Evolutionary conservation across 2,329 filamentous ascomycete species (phyloP).

Genomic region (Emericellopsis cladophorae): DNA sequence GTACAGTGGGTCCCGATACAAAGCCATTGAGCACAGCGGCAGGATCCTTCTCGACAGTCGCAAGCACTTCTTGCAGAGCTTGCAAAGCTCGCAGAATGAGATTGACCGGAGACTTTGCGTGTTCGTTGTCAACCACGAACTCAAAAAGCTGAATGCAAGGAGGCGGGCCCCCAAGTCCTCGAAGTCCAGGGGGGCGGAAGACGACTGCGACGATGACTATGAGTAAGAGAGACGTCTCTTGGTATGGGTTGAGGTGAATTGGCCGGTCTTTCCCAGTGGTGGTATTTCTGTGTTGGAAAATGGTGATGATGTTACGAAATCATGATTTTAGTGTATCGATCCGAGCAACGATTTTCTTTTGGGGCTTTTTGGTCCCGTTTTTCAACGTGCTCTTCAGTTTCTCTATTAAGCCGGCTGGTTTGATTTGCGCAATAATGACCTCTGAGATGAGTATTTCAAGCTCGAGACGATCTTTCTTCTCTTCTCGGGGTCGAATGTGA

Average conservation of each 20-base stretch:
- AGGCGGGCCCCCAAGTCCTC: conserved; percentile 14
- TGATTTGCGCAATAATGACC: conserved; percentile 14
- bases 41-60: conserved; percentile 19
- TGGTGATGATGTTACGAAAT: conserved; percentile 1
- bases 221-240: conserved; percentile 5
- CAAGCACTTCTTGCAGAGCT: conserved; percentile 18
- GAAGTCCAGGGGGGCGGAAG: conserved; percentile 11
- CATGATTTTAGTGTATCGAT: conserved; percentile 10
- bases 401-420: conserved; percentile 18
- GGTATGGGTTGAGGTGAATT: not conserved
- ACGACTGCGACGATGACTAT: conserved; percentile 13
- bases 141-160: conserved; percentile 24
- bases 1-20: conserved; percentile 12
- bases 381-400: conserved; percentile 20
- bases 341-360: conserved; percentile 19
- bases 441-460: conserved; percentile 20
- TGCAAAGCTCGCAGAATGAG: conserved; percentile 17
- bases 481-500: conserved; percentile 12
- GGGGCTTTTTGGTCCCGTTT: conserved; percentile 14
- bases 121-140: conserved; percentile 23
- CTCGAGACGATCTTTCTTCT: conserved; percentile 22
- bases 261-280: too few relatives aligned
- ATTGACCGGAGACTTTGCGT: conserved; percentile 18
- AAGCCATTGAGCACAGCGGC: conserved; percentile 13
- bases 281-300: conserved; percentile 1